Evolutionary conservation across 83 land plant species (phyloP), one percentile per base, ranked within the genome.

Genomic region (Diphasiastrum complanatum): DNA sequence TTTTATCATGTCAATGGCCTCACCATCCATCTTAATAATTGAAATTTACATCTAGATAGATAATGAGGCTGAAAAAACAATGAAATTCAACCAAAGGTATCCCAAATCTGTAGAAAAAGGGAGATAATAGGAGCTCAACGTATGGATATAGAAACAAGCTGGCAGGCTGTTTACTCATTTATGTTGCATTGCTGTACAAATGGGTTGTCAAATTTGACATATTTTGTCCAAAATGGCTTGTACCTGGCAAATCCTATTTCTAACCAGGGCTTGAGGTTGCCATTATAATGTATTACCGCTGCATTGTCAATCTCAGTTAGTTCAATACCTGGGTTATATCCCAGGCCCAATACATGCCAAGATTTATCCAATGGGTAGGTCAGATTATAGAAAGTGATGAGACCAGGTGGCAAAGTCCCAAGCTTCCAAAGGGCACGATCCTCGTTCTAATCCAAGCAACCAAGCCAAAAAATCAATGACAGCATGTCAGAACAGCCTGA

Each of bases 301-400:
- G 90, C 90, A 36, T 65, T 61, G 20, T 85, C 90, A 23, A 85
- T 82, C n/a, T 85, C 87, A 20, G 69, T 59, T 3, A 68, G 68
- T 6, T 82, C 86, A 54, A 83, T 51, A 43, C 77, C 76, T 20
- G 91, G 91, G 63, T 83, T 83, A 55, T 83, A 86, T 12, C 91
- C 91, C 16, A 86, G 61, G 6, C 91, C 91, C 27, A 86, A 66
- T 28, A 86, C 91, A 65, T 86, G 91, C 91, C 91, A 86, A 6
- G 87, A 77, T 58, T 86, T 86, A 34, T 86, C 75, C 45, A 86
- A 69, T 2, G 87, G 82, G 33, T 83, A 75, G 18, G 84, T 86
- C 41, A 86, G 63, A 43, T 74, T 74, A 38, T 86, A 86, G 52
- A 86, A 86, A 14, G 91, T 83, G 6, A 86, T 75, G 30, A 86